Percentiles rank a stretch among this genome's conserved stretches.
Evolutionary conservation across 208 protist genomes (phyloP).

Genomic region (Herpetomonas muscarum): DNA sequence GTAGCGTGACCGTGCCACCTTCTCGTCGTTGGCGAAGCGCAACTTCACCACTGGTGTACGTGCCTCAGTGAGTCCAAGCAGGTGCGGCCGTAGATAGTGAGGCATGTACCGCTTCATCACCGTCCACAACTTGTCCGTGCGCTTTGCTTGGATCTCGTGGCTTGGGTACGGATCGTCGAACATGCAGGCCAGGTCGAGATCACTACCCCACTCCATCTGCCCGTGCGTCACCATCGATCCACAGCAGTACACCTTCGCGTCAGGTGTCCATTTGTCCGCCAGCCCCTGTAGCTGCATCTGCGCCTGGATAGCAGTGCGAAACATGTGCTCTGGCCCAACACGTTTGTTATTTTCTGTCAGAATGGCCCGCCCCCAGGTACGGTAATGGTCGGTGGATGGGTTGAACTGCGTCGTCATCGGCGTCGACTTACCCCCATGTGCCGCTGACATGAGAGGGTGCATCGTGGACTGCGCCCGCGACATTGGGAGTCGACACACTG

Average conservation of each 20-base stretch:
- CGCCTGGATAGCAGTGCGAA: slow-evolving; percentile 68
- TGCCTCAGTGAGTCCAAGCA: slow-evolving; percentile 70
- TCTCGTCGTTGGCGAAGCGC: slow-evolving; percentile 76
- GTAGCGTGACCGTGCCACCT: slow-evolving; percentile 71
- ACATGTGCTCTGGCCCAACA: slow-evolving; percentile 83
- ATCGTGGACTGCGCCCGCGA: too few relatives aligned
- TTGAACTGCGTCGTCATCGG: slow-evolving; percentile 18
- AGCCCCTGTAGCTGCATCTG: slow-evolving; percentile 81
- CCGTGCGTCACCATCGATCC: slow-evolving; percentile 85
- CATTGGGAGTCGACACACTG: too few relatives aligned
- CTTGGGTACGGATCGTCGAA: slow-evolving; percentile 86
- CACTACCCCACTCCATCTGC: slow-evolving; percentile 90
- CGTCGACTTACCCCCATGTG: too few relatives aligned
- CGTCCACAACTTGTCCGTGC: slow-evolving; percentile 83
- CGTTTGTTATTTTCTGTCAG: slow-evolving; percentile 77
- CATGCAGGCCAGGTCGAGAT: slow-evolving; percentile 86
- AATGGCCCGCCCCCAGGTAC: slow-evolving; percentile 67
- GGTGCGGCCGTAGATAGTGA: slow-evolving; percentile 72
- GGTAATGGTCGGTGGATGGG: slow-evolving; percentile 65
- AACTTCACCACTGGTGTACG: slow-evolving; percentile 86
- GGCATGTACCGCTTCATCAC: slow-evolving; percentile 87
- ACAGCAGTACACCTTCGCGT: slow-evolving; percentile 88
- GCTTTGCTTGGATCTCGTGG: slow-evolving; percentile 76
- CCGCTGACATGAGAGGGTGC: too few relatives aligned
- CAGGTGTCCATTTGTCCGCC: slow-evolving; percentile 86